These are phyloP conservation scores for Backusella morwellensis DNA, from an alignment of 192 early-diverging fungal species.

Conservation along the genomic window DNA sequence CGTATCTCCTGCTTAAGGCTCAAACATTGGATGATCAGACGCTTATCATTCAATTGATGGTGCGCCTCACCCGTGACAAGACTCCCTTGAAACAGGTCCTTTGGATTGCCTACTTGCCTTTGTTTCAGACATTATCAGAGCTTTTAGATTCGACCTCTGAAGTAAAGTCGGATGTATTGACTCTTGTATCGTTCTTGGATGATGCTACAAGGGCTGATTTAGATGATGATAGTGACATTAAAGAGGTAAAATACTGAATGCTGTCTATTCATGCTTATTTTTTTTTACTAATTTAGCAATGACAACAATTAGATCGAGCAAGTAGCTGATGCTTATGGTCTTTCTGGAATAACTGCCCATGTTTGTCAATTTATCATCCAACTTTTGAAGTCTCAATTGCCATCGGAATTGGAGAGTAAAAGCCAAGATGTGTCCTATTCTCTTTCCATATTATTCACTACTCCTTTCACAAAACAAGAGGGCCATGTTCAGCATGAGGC, in stretches of 20 bases:
- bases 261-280: neutral
- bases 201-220: neutral
- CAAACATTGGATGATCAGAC: slow-evolving; percentile 47
- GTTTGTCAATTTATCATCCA: neutral
- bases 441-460: neutral
- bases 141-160: neutral
- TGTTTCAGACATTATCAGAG: slow-evolving; percentile 53
- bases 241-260: neutral
- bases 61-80: slow-evolving; percentile 3
- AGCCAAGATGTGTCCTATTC: neutral
- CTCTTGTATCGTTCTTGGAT: neutral
- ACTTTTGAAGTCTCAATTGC: neutral
- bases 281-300: neutral
- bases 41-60: slow-evolving; percentile 36
- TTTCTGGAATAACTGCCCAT: neutral
- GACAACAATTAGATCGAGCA: neutral
- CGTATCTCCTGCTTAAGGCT: slow-evolving; percentile 42
- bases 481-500: neutral
- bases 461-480: slow-evolving; percentile 3
- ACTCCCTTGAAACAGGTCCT: neutral
- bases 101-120: slow-evolving; percentile 44
- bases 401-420: neutral
- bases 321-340: neutral
- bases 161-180: neutral
- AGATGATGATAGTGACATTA: neutral